Evolutionary conservation across 2,329 filamentous ascomycete species (phyloP).

Genomic region (Alternaria conjuncta): DNA sequence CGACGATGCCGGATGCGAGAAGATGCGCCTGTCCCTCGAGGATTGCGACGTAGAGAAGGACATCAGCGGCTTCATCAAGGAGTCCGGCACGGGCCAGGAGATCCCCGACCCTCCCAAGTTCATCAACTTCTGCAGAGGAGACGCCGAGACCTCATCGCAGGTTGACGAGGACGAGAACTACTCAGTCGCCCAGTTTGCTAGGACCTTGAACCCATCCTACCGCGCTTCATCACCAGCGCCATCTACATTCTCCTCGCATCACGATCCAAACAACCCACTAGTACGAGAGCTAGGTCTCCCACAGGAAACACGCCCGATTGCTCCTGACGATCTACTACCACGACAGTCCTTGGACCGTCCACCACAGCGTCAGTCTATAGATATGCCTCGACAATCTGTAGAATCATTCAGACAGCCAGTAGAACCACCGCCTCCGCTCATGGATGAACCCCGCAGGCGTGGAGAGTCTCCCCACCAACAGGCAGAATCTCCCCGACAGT

Average conservation of each 20-base stretch:
- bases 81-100: conserved; percentile 90
- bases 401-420: conserved; percentile 1
- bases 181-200: conserved; percentile 92
- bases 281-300: conserved; percentile 71
- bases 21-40: conserved; percentile 90
- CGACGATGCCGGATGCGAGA: conserved; percentile 91
- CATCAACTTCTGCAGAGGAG: conserved; percentile 97
- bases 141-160: conserved; percentile 82
- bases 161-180: conserved; percentile 86
- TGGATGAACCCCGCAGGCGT: conserved; percentile 2
- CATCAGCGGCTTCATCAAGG: conserved; percentile 85
- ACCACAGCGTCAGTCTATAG: conserved; percentile 4
- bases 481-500: not conserved
- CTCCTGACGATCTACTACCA: conserved; percentile 33
- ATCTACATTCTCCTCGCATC: conserved; percentile 89
- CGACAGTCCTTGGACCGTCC: conserved; percentile 16
- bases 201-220: conserved; percentile 94
- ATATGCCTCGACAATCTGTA: conserved; percentile 3
- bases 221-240: conserved; percentile 95
- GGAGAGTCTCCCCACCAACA: not conserved
- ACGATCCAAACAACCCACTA: conserved; percentile 79
- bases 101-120: conserved; percentile 97
- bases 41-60: conserved; percentile 97
- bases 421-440: not conserved
- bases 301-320: conserved; percentile 39